Base-by-base conservation (phyloP, 345 rosid species). In the Rhizophora mangle region DNA sequence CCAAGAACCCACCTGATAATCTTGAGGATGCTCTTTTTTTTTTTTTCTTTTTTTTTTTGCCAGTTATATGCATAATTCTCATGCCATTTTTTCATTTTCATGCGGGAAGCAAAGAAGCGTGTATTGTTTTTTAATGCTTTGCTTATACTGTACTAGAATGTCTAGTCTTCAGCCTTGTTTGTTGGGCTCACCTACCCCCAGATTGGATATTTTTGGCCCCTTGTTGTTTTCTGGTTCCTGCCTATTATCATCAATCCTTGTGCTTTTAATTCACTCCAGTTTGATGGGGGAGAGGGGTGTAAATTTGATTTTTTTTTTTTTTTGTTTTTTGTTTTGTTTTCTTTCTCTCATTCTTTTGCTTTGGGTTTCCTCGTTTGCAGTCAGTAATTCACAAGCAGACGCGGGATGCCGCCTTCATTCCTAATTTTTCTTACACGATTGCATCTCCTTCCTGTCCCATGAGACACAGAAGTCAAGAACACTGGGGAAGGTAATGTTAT, bases 371-470 rank as follows among this genome's bases (percentile, higher is more conserved):
- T 43, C 16, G 16, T 10, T 61, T 60, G 56, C 90, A 92, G 93
- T 72, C 77, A 18, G 6, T 55, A 60, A 63, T 65, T 67, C 75
- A 32, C 29, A 85, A 79, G 63, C 82, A 68, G 66, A 62, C 43
- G 1, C 37, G 6, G 8, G 71, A 64, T 54, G 43, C 67, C 63
- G 43, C 67, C 65, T 62, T 58, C 15, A 8, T 65, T 51, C 76
- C 79, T 34, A 74, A 58, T 0, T 7, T 73, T 68, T 77, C 84
- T 46, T 72, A 65, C 65, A 82, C 66, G 31, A 67, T 62, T 61
- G 21, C 68, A 54, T 77, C 71, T 47, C 77, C 86, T 65, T 67
- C 72, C 54, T n/a, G 71, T 81, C 82, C 69, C 70, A 26, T 61
- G 13, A 67, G 74, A 64, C 55, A 22, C 49, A 68, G 20, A 1